These are phyloP conservation scores for Aspergillus hancockii DNA, from an alignment of 495 filamentous ascomycete species.

Conservation along the genomic window DNA sequence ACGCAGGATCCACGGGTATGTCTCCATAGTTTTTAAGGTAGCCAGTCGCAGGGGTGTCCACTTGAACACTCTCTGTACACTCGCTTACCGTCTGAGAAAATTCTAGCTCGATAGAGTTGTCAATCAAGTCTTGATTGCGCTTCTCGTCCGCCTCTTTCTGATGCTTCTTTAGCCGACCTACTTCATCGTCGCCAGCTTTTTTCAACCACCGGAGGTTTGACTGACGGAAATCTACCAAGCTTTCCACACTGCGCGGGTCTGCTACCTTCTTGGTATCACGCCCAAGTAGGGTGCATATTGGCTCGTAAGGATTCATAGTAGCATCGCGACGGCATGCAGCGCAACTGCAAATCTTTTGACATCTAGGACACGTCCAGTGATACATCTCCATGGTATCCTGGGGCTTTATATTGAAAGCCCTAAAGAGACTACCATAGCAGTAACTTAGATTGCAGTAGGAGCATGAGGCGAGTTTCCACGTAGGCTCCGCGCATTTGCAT, in stretches of 20 bases:
- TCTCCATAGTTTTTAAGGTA: constrained; percentile 28
- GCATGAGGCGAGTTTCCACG: constrained; percentile 81
- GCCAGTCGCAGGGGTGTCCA: constrained; percentile 27
- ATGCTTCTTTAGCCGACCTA: constrained; percentile 46
- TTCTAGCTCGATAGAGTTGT: constrained; percentile 36
- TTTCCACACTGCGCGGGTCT: constrained; percentile 85
- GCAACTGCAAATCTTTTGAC: constrained; percentile 80
- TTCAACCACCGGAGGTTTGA: constrained; percentile 82
- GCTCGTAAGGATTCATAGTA: constrained; percentile 70
- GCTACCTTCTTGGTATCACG: constrained; percentile 87
- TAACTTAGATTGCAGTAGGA: constrained; percentile 71
- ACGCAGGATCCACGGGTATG: constrained; percentile 54
- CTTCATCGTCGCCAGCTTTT: constrained; percentile 52
- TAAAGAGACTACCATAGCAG: constrained; percentile 85
- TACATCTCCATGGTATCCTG: constrained; percentile 73
- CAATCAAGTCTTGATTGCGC: constrained; percentile 39
- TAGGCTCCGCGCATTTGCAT: constrained; percentile 69
- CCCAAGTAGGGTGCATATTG: constrained; percentile 79
- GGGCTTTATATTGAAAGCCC: constrained; percentile 86
- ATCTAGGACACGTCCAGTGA: constrained; percentile 86
- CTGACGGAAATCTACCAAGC: constrained; percentile 78
- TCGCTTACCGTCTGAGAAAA: constrained; percentile 26
- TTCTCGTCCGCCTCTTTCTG: constrained; percentile 53
- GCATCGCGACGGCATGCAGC: constrained; percentile 65
- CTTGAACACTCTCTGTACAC: constrained; percentile 30